Conservation (phyloP, 257 asterid species). For the Anisodus tanguticus region DNA sequence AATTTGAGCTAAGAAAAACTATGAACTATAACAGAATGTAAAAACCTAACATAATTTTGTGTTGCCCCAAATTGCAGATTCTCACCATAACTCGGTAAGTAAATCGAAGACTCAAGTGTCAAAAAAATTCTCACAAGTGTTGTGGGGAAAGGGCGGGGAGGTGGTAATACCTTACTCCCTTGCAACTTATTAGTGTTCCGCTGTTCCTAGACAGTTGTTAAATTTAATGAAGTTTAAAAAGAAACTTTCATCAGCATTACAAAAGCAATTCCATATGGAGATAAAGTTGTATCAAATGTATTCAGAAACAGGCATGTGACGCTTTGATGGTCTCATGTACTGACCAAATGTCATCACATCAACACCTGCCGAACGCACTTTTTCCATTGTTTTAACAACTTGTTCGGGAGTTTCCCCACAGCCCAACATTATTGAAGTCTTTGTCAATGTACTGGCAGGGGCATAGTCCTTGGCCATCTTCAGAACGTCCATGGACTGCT, state of each 20-base stretch:
- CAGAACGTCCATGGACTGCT: slow-evolving; percentile 88
- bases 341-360: slow-evolving; percentile 99
- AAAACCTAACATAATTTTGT: background rate
- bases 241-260: background rate
- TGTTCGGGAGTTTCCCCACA: slow-evolving; percentile 99
- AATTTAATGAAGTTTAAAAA: background rate
- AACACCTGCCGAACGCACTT: slow-evolving; percentile 90
- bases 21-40: background rate
- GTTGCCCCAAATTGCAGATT: background rate
- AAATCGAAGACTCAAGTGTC: background rate
- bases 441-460: slow-evolving; percentile 88
- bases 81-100: background rate
- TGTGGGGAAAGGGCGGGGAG: background rate
- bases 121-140: background rate
- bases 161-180: background rate
- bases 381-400: slow-evolving; percentile 92
- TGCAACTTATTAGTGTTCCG: background rate
- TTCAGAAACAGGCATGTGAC: slow-evolving; percentile 96
- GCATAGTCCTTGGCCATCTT: slow-evolving; percentile 90
- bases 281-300: slow-evolving; percentile 42
- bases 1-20: background rate
- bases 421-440: slow-evolving; percentile 95
- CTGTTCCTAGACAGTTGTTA: background rate
- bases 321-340: slow-evolving; percentile 97
- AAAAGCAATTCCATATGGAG: background rate